Base-by-base conservation (phyloP, 108 stramenopile genomes). In the Fragilaria crotonensis region DNA sequence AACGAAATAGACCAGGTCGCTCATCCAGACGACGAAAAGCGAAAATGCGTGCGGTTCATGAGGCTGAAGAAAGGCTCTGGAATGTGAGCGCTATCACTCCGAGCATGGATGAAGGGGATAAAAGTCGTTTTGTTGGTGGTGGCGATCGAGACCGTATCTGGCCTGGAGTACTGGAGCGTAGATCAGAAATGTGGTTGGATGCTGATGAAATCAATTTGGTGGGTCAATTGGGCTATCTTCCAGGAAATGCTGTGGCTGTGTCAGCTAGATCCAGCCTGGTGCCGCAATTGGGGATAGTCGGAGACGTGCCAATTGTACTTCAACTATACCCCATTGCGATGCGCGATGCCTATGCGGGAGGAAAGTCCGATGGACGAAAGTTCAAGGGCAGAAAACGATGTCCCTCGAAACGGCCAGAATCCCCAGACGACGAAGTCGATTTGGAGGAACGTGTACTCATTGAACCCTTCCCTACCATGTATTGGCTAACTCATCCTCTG, bases 391-490 rank as follows among this genome's bases (percentile, higher is more conserved):
- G 82, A 25, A 59, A 47, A 51, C 67, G 80, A n/a, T 65, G 78
- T 41, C 36, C 36, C 7, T 41, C 36, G 14, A 11, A 7, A 32
- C 26, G 65, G 27, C 27, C 29, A 20, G 32, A 28, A n/a, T 3
- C 33, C 33, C n/a, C n/a, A n/a, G 14, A 54, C 17, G 17, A 36
- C 7, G 14, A 50, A 72, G 45, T 57, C 9, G 30, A 58, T 22
- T 21, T 18, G n/a, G 18, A 30, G 18, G 20, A 27, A 2, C 19
- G 36, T 19, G 29, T 25, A 23, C 60, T 91, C 20, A 52, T 91
- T 23, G 90, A 92, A 64, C 90, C 90, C 1, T 92, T 92, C 63
- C 90, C 90, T 7, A 92, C 90, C 1, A 74, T 85, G 1, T 88
- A 76, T 52, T 92, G 90, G 90, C 69, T 92, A 22, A 85, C 87